Percentiles rank a stretch among this genome's conserved stretches.
phyloP scores from a whole-genome alignment of 768 basidiomycete species.

The Megacollybia marginata region DNA sequence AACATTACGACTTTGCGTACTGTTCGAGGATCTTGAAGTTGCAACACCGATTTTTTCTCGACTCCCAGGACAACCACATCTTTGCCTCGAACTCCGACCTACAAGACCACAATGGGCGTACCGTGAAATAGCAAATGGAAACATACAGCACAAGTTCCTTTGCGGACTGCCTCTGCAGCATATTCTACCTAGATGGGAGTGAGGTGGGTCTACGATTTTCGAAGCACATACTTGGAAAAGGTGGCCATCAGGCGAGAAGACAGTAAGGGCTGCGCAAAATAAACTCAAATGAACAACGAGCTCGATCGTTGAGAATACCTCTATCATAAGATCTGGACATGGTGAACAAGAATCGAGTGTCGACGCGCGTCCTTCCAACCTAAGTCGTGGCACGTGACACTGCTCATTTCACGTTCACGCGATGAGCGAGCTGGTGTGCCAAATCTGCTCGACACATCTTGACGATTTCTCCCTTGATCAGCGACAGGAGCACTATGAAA shows the following conservation, averaged over 20 bases:
- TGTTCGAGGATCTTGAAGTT: slow-evolving; percentile 96
- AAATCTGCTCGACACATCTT: no score
- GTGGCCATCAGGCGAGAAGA: slow-evolving; percentile 98
- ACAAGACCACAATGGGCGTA: neutral
- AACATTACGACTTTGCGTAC: slow-evolving; percentile 98
- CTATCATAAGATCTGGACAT: slow-evolving; percentile 98
- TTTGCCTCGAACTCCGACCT: slow-evolving; percentile 95
- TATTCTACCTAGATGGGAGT: slow-evolving; percentile 81
- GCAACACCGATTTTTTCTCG: slow-evolving; percentile 97
- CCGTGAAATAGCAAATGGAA: neutral
- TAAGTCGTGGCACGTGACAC: no score
- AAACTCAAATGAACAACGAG: slow-evolving; percentile 5
- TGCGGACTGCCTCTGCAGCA: slow-evolving; percentile 93
- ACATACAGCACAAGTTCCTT: slow-evolving; percentile 93
- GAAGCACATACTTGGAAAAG: slow-evolving; percentile 74
- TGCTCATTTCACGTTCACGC: no score
- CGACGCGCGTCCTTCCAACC: slow-evolving; percentile 41
- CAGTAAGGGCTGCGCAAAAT: slow-evolving; percentile 69
- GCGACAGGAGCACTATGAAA: slow-evolving; percentile 49
- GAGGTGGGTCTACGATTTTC: slow-evolving; percentile 3
- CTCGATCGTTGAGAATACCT: slow-evolving; percentile 38
- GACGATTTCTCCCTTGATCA: neutral
- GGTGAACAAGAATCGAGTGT: slow-evolving; percentile 7
- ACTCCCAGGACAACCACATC: slow-evolving; percentile 95
- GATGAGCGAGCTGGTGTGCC: no score